Conservation (phyloP, 106 monocot species). For the Xerophyta viscosa region DNA sequence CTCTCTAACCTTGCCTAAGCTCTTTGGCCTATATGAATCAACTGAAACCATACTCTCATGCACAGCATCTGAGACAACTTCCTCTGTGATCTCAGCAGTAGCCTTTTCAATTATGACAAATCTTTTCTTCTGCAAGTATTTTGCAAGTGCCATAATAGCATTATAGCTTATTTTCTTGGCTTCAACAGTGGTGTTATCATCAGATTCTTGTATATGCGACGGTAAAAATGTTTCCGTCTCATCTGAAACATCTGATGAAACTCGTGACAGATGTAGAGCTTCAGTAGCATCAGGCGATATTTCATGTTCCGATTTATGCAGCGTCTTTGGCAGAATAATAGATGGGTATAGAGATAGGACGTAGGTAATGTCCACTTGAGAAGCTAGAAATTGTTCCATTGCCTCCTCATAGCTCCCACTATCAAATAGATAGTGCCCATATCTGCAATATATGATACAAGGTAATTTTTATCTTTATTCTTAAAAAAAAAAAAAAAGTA, state of each 20-base stretch:
- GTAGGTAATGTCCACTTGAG: conserved; percentile 93
- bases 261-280: conserved; percentile 39
- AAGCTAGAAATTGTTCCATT: conserved; percentile 84
- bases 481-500: no score
- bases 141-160: conserved; percentile 70
- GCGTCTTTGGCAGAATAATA: conserved; percentile 62
- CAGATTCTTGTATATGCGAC: conserved; percentile 42
- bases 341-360: conserved; percentile 77
- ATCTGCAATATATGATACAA: conserved; percentile 51
- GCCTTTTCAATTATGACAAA: conserved; percentile 77
- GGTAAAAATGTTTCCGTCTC: conserved; percentile 46
- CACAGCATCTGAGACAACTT: conserved; percentile 84
- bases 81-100: conserved; percentile 89
- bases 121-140: conserved; percentile 93
- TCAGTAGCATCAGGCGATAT: conserved; percentile 35
- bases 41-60: conserved; percentile 37
- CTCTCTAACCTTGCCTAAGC: conserved; percentile 45
- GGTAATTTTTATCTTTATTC: no score
- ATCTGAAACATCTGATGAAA: conserved; percentile 80
- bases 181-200: conserved; percentile 61
- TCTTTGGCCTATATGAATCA: conserved; percentile 48
- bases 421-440: conserved; percentile 89
- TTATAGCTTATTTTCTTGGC: conserved; percentile 76
- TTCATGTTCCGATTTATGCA: conserved; percentile 27
- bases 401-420: conserved; percentile 88